A percentile compares a stretch with the other conserved stretches of the same genome.
These are phyloP conservation scores for Brassica rapa DNA, from an alignment of 345 rosid genomes.

Conservation along the genomic window DNA sequence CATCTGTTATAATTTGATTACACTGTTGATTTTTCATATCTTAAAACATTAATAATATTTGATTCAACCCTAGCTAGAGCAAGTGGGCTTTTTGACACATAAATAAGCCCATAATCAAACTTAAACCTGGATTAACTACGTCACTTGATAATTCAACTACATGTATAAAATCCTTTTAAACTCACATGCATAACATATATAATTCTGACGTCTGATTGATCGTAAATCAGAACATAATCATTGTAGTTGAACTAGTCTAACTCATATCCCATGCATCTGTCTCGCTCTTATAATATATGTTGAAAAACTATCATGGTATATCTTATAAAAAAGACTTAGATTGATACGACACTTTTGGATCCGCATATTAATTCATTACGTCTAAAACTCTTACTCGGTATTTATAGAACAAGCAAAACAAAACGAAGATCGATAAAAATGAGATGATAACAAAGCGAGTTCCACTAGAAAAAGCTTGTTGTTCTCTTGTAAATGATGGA, in stretches of 20 bases:
- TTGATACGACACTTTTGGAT: constrained; percentile 33
- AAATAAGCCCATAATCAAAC: background rate
- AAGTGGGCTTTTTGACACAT: background rate
- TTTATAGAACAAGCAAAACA: constrained; percentile 30
- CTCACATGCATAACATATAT: constrained; percentile 10
- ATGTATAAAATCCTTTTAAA: background rate
- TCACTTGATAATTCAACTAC: background rate
- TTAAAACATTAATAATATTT: background rate
- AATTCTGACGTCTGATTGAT: constrained; percentile 23
- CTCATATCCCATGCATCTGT: constrained; percentile 10
- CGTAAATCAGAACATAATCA: constrained; percentile 27
- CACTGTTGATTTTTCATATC: background rate
- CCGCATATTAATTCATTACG: constrained; percentile 34
- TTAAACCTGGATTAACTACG: background rate
- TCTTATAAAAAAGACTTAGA: constrained; percentile 12
- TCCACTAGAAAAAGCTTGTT: constrained; percentile 25
- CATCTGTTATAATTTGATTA: background rate
- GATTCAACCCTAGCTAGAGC: background rate
- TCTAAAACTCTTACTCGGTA: constrained; percentile 34
- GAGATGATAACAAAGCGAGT: constrained; percentile 28
- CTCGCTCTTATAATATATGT: background rate
- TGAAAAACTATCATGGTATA: constrained; percentile 32
- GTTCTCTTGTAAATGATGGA: constrained; percentile 32
- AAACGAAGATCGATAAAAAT: constrained; percentile 21
- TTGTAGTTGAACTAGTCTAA: constrained; percentile 7